These are phyloP conservation scores for Plasmopara muralis DNA, from an alignment of 352 stramenopile genomes.

Conservation along the genomic window DNA sequence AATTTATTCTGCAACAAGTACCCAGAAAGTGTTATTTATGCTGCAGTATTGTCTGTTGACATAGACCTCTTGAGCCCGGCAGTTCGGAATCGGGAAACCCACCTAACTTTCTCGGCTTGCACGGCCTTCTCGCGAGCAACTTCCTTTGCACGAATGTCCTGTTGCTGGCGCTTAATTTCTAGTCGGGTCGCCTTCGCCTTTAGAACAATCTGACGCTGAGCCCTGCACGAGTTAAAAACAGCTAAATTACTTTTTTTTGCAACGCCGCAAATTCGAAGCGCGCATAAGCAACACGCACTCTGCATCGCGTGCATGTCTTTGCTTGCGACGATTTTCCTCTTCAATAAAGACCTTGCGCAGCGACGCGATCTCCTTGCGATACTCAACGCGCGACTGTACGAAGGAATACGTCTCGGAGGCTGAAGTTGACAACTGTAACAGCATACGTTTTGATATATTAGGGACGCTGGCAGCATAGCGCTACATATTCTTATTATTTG, in stretches of 20 bases:
- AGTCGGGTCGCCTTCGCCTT: conserved; percentile 82
- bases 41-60: neutral
- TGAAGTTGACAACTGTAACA: conserved; percentile 36
- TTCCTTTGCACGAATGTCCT: conserved; percentile 75
- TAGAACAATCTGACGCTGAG: conserved; percentile 77
- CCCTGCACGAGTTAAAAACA: conserved; percentile 21
- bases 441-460: too few relatives aligned
- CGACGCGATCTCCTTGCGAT: conserved; percentile 55
- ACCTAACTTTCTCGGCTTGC: conserved; percentile 74
- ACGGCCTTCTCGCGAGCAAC: conserved; percentile 71
- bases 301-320: conserved; percentile 80
- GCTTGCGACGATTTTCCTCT: conserved; percentile 56
- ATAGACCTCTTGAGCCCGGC: too few relatives aligned
- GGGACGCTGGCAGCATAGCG: too few relatives aligned
- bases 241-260: too few relatives aligned
- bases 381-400: conserved; percentile 61
- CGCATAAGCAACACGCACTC: conserved; percentile 36
- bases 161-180: conserved; percentile 83
- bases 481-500: neutral
- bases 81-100: conserved; percentile 6
- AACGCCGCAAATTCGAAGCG: neutral
- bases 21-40: too few relatives aligned
- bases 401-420: conserved; percentile 58
- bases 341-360: conserved; percentile 73
- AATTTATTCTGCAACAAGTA: conserved; percentile 40